Base-by-base conservation (phyloP, 441 rosid genomes). In the Erodium moschatum region DNA sequence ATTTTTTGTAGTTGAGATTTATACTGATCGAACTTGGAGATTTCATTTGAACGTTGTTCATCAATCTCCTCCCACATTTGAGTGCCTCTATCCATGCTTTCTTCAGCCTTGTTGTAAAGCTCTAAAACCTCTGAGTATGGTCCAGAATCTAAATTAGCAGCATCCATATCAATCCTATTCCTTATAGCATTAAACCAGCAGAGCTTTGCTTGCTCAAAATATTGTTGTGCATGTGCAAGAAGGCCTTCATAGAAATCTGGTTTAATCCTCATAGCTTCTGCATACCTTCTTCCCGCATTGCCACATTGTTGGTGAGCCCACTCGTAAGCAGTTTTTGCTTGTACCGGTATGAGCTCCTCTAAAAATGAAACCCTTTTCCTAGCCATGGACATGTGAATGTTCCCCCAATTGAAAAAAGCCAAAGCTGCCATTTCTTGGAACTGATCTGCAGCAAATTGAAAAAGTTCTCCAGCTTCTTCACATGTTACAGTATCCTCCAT, bases 371-470 rank as follows among this genome's bases (percentile, higher is more conserved):
- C 82, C 69, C 83, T 81, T 70, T 89, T 94, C 75, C 97, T 88
- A 56, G 99, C 94, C 76, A 76, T 85, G 15, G 97, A 94, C 88
- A 94, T 78, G 85, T 94, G 97, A 75, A 94, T 87, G 77, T 91
- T 91, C 20, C 97, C 99, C 97, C 97, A 94, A 52, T 91, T 91
- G 77, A 94, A 89, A 82, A 89, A 77, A 67, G 96, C 99, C 66
- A 94, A 74, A 66, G 97, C 99, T 8, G 89, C 89, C 99, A 94
- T 91, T 86, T 91, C 99, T 80, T 90, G 99, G 81, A 94, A 94
- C 77, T 87, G 87, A 66, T 88, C 95, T 54, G 89, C 89, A 15
- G 97, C 92, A 42, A 87, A 78, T 61, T 84, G 86, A 79, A 94
- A 90, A 75, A 91, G 85, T 50, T 81, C 87, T 72, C 91, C 97